A percentile compares a stretch with the other conserved stretches of the same genome.
Conservation (phyloP, 495 filamentous ascomycete species). For the Aspergillus panamensis region DNA sequence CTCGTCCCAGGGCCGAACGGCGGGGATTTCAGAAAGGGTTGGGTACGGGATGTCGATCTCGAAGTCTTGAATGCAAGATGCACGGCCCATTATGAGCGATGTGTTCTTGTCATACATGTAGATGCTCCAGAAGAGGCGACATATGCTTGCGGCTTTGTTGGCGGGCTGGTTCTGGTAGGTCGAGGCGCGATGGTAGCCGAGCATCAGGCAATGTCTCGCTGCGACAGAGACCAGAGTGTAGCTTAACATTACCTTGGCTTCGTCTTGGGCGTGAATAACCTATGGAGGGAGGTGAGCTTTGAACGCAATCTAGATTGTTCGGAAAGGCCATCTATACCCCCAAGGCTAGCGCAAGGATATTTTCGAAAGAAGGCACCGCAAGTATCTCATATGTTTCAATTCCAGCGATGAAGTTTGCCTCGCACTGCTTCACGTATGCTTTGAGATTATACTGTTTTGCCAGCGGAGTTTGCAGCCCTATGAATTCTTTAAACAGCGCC, state of each 20-base stretch:
- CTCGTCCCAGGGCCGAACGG: conserved; percentile 22
- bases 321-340: conserved; percentile 14
- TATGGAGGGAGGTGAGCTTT: not conserved
- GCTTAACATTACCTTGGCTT: conserved; percentile 15
- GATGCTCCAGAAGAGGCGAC: conserved; percentile 23
- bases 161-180: conserved; percentile 13
- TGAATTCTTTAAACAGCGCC: conserved; percentile 22
- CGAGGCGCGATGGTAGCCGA: conserved; percentile 19
- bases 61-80: conserved; percentile 24
- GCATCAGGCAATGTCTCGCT: conserved; percentile 20
- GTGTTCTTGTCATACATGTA: conserved; percentile 23
- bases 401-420: conserved; percentile 17
- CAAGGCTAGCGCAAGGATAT: conserved; percentile 23
- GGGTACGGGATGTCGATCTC: conserved; percentile 22
- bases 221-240: conserved; percentile 15
- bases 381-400: conserved; percentile 23
- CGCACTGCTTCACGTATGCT: conserved; percentile 9
- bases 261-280: conserved; percentile 22
- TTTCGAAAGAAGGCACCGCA: conserved; percentile 24
- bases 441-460: conserved; percentile 19
- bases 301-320: not conserved
- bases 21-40: conserved; percentile 5
- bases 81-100: conserved; percentile 22
- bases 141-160: conserved; percentile 8
- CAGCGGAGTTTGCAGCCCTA: conserved; percentile 9